Conservation (phyloP, 352 stramenopile species). For the Phytophthora megakarya region DNA sequence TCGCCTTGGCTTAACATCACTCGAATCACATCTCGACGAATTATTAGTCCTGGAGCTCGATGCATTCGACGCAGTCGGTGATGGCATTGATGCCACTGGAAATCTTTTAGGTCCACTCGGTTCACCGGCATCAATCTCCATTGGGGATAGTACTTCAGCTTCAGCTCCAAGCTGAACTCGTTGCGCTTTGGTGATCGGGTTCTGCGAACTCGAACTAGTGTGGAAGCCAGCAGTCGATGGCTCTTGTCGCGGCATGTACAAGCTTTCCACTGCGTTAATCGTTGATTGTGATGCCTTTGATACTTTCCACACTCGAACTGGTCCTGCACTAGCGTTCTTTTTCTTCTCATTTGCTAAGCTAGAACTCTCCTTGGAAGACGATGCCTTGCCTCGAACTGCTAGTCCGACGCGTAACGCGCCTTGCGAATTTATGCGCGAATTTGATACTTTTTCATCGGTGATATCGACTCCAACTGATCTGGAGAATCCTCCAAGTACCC, state of each 20-base stretch:
- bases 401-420: conserved; percentile 47
- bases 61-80: conserved; percentile 34
- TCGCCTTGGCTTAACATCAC: conserved; percentile 24
- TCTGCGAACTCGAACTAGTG: conserved; percentile 41
- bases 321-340: conserved; percentile 28
- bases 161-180: conserved; percentile 43
- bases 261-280: conserved; percentile 32
- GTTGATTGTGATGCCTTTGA: conserved; percentile 29
- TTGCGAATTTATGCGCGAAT: conserved; percentile 47
- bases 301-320: conserved; percentile 45
- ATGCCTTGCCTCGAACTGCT: conserved; percentile 35
- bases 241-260: conserved; percentile 37
- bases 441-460: conserved; percentile 7
- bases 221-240: conserved; percentile 39
- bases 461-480: conserved; percentile 17
- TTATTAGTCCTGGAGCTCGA: conserved; percentile 35
- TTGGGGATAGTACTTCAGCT: conserved; percentile 13
- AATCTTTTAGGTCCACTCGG: conserved; percentile 19
- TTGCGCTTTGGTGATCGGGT: conserved; percentile 32
- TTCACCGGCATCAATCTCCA: conserved; percentile 28
- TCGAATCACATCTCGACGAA: conserved; percentile 16
- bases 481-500: conserved; percentile 27
- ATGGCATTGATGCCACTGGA: conserved; percentile 11
- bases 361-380: conserved; percentile 24
- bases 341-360: conserved; percentile 27